Evolutionary conservation across 805 yeast genomes (phyloP).

Genomic region (Candida corydali): DNA sequence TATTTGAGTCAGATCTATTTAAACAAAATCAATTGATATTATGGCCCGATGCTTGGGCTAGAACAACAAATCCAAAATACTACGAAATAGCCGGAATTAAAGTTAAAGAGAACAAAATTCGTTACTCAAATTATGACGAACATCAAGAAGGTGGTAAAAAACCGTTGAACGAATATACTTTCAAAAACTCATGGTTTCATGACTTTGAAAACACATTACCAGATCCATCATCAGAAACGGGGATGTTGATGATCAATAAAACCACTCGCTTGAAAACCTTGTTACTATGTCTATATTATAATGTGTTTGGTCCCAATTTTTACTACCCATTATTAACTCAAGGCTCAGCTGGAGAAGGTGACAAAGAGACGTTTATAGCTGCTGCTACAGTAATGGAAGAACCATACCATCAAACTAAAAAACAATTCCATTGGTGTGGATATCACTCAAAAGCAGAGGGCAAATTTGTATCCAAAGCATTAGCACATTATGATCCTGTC

Average conservation of each 20-base stretch:
- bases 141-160: conserved; percentile 31
- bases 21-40: conserved; percentile 45
- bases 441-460: conserved; percentile 20
- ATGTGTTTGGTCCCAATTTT: conserved; percentile 58
- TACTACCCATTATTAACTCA: conserved; percentile 68
- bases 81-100: conserved; percentile 33
- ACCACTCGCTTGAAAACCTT: conserved; percentile 54
- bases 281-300: conserved; percentile 59
- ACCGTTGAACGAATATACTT: conserved; percentile 22
- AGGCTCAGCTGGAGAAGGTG: conserved; percentile 77
- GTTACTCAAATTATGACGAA: conserved; percentile 32
- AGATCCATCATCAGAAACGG: conserved; percentile 67
- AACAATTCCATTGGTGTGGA: conserved; percentile 39
- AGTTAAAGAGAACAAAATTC: conserved; percentile 30
- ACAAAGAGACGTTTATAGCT: conserved; percentile 70
- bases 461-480: conserved; percentile 32
- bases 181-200: conserved; percentile 43
- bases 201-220: conserved; percentile 62
- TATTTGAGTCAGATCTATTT: conserved; percentile 44
- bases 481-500: conserved; percentile 40
- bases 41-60: conserved; percentile 73
- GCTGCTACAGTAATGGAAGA: conserved; percentile 53
- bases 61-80: conserved; percentile 60
- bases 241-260: conserved; percentile 62
- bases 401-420: conserved; percentile 51